A percentile compares a stretch with the other conserved stretches of the same genome.
Evolutionary conservation across 2,329 filamentous ascomycete species (phyloP).

Genomic region (Neonectria coccinea): DNA sequence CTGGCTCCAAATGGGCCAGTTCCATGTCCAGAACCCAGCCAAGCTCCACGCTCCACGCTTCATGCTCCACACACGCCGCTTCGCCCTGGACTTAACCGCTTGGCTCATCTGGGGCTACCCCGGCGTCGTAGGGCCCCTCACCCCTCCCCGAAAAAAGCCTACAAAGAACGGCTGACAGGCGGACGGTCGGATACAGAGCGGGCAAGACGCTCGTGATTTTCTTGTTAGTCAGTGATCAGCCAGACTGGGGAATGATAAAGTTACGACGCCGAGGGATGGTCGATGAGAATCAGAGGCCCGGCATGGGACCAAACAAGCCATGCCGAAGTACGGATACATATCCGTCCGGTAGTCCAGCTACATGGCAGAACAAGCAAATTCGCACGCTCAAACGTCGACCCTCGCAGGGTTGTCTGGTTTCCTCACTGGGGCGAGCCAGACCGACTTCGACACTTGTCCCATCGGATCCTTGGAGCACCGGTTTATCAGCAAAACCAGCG

Average conservation of each 20-base stretch:
- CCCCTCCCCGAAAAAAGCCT: slow-evolving; percentile 13
- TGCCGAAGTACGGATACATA: neutral
- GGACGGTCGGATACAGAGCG: slow-evolving; percentile 19
- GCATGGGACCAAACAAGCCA: slow-evolving; percentile 6
- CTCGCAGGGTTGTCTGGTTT: neutral
- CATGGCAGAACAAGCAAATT: neutral
- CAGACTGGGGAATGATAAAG: slow-evolving; percentile 10
- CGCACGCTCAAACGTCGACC: neutral
- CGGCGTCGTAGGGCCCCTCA: neutral
- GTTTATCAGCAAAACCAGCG: neutral
- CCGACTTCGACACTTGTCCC: neutral
- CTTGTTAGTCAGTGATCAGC: slow-evolving; percentile 5
- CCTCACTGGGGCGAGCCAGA: neutral
- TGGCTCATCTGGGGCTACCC: neutral
- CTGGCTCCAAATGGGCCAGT: slow-evolving; percentile 2
- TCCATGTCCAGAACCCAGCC: slow-evolving; percentile 20
- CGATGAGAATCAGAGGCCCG: slow-evolving; percentile 11
- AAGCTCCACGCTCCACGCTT: slow-evolving; percentile 16
- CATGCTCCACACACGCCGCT: slow-evolving; percentile 21
- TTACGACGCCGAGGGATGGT: slow-evolving; percentile 9
- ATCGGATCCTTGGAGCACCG: neutral
- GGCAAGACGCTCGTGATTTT: slow-evolving; percentile 6
- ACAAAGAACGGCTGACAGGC: slow-evolving; percentile 21
- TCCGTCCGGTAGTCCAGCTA: neutral
- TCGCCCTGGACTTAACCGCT: slow-evolving; percentile 3